Conservation (phyloP, 371 early-diverging fungal genomes). For the Syncephalastrum racemosum region DNA sequence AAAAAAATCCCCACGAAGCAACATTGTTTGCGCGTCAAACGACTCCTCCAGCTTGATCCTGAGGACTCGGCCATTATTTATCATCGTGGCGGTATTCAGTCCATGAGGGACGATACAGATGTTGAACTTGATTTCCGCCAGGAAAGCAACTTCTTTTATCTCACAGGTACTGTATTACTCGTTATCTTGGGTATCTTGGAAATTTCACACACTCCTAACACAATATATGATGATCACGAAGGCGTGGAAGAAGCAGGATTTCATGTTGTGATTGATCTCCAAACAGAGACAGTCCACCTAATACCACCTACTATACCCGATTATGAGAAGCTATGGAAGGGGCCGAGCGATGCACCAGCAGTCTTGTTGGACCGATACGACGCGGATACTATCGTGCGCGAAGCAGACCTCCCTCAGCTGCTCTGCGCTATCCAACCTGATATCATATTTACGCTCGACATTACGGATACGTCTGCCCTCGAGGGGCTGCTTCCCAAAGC, state of each 20-base stretch:
- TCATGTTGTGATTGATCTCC: slow-evolving; percentile 45
- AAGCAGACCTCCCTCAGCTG: slow-evolving; percentile 10
- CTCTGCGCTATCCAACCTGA: no score
- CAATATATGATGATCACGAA: slow-evolving; percentile 1
- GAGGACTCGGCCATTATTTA: slow-evolving; percentile 27
- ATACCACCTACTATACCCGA: slow-evolving; percentile 47
- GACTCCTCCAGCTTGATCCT: slow-evolving; percentile 11
- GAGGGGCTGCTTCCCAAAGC: no score
- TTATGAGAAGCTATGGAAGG: slow-evolving; percentile 53
- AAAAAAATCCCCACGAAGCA: slow-evolving; percentile 25
- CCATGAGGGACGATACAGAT: slow-evolving; percentile 52
- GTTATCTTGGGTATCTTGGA: background rate
- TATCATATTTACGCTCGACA: no score
- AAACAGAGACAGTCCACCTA: slow-evolving; percentile 34
- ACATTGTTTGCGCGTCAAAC: slow-evolving; percentile 23
- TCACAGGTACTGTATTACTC: slow-evolving; percentile 37
- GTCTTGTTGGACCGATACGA: slow-evolving; percentile 47
- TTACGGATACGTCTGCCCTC: no score
- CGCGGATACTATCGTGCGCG: slow-evolving; percentile 44
- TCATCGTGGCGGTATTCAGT: slow-evolving; percentile 28
- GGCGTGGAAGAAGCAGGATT: slow-evolving; percentile 55
- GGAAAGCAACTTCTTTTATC: slow-evolving; percentile 58
- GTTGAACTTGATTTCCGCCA: slow-evolving; percentile 56
- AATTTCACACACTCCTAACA: background rate
- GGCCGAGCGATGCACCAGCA: slow-evolving; percentile 35